Evolutionary conservation across 2,329 filamentous ascomycete genomes (phyloP).

Genomic region (Orbilia ellipsospora): DNA sequence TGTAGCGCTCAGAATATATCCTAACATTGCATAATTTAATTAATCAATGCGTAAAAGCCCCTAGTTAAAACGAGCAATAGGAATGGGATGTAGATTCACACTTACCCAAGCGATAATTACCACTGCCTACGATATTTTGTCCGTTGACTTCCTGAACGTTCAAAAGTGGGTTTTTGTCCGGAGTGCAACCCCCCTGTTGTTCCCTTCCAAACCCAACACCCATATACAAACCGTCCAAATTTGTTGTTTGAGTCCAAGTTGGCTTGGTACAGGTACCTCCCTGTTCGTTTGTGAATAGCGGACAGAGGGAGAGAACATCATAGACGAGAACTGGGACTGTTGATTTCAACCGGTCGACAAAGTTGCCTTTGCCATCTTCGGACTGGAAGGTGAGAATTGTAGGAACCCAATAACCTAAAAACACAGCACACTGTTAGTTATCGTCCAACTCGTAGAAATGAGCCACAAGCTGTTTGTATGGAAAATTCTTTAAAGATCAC

Average conservation of each 20-base stretch:
- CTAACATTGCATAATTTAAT: not conserved
- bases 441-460: not conserved
- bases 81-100: not conserved
- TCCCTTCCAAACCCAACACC: conserved; percentile 50
- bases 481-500: not conserved
- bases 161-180: conserved; percentile 49
- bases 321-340: conserved; percentile 35
- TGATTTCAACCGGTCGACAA: conserved; percentile 17
- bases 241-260: conserved; percentile 10
- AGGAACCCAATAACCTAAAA: conserved; percentile 44
- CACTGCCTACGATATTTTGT: conserved; percentile 1
- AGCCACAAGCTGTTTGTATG: not conserved
- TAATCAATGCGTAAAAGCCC: not conserved
- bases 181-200: conserved; percentile 44
- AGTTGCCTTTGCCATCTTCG: conserved; percentile 6
- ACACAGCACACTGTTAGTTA: not conserved
- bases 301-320: conserved; percentile 38
- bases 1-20: conserved; percentile 32
- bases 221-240: conserved; percentile 36
- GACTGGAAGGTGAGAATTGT: conserved; percentile 37
- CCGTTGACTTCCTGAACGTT: conserved; percentile 41
- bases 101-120: conserved; percentile 27
- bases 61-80: not conserved
- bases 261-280: conserved; percentile 19
- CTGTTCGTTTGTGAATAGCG: conserved; percentile 25